Percentiles rank a stretch among this genome's conserved stretches.
Conservation (phyloP, 352 stramenopile species). For the Pythium rhizo-oryzae region DNA sequence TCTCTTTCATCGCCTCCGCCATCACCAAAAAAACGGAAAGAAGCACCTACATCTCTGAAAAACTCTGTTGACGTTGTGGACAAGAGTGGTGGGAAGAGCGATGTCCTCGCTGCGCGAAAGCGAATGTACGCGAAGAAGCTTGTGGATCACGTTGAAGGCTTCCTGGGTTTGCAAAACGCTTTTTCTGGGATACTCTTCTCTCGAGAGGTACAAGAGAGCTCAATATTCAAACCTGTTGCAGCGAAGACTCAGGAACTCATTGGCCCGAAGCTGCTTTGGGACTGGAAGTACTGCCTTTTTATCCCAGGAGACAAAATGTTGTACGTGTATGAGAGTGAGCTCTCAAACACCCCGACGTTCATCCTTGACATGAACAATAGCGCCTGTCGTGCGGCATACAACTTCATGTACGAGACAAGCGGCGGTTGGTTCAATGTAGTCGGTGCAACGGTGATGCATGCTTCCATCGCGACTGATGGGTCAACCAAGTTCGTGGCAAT, state of each 20-base stretch:
- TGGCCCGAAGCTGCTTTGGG: slow-evolving; percentile 50
- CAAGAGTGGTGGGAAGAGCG: slow-evolving; percentile 11
- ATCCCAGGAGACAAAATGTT: slow-evolving; percentile 46
- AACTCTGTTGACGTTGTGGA: not conserved
- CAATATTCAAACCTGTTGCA: slow-evolving; percentile 41
- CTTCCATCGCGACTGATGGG: not conserved
- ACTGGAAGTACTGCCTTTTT: slow-evolving; percentile 78
- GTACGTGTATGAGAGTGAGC: slow-evolving; percentile 67
- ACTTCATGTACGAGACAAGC: slow-evolving; percentile 40
- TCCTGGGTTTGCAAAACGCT: slow-evolving; percentile 50
- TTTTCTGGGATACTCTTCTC: slow-evolving; percentile 59
- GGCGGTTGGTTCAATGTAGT: slow-evolving; percentile 64
- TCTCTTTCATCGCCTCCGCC: not conserved
- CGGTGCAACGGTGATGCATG: slow-evolving; percentile 45
- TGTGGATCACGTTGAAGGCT: slow-evolving; percentile 53
- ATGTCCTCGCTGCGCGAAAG: slow-evolving; percentile 3
- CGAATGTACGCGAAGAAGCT: slow-evolving; percentile 63
- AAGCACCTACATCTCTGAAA: not conserved
- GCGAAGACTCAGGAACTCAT: slow-evolving; percentile 44
- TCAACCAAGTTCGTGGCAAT: slow-evolving; percentile 39
- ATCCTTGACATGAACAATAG: slow-evolving; percentile 62
- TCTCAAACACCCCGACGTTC: slow-evolving; percentile 38
- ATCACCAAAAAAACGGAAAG: slow-evolving; percentile 25
- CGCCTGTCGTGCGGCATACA: slow-evolving; percentile 47
- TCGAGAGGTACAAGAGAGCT: slow-evolving; percentile 32